Percentiles rank a stretch among this genome's conserved stretches.
Evolutionary conservation across 768 basidiomycete species (phyloP).

Genomic region (Podaxis rugospora): DNA sequence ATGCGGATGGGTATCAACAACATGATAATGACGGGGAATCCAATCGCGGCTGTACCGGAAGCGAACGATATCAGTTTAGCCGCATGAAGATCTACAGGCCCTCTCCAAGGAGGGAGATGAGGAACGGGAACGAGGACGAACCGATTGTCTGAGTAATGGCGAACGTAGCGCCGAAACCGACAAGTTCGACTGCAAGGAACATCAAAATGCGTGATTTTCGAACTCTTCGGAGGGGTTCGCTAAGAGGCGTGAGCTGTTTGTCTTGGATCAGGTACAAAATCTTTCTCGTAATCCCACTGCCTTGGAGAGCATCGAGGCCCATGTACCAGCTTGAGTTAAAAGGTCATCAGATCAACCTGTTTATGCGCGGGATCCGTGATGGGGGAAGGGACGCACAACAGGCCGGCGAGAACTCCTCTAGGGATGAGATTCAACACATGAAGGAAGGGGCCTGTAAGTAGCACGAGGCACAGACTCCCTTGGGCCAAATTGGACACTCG

Average conservation of each 20-base stretch:
- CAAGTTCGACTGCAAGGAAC: slow-evolving; percentile 71
- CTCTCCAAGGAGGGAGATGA: background rate
- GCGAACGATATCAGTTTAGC: slow-evolving; percentile 7
- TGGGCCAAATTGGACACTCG: slow-evolving; percentile 89
- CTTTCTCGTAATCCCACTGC: slow-evolving; percentile 80
- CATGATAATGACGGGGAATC: slow-evolving; percentile 87
- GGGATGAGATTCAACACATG: slow-evolving; percentile 79
- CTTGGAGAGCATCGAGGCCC: slow-evolving; percentile 77
- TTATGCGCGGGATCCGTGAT: background rate
- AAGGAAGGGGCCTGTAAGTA: slow-evolving; percentile 79
- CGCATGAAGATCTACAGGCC: slow-evolving; percentile 20
- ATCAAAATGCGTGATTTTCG: slow-evolving; percentile 68
- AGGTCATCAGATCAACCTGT: background rate
- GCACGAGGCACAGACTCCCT: slow-evolving; percentile 71
- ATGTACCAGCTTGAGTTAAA: slow-evolving; percentile 71
- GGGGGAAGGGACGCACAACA: slow-evolving; percentile 58
- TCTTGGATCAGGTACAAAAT: slow-evolving; percentile 79
- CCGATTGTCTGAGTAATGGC: slow-evolving; percentile 89
- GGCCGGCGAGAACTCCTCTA: slow-evolving; percentile 75
- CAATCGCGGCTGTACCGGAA: slow-evolving; percentile 65
- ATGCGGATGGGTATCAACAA: slow-evolving; percentile 75
- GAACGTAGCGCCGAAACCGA: slow-evolving; percentile 85
- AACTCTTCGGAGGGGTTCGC: slow-evolving; percentile 74
- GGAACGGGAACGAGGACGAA: slow-evolving; percentile 23
- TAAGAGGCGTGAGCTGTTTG: slow-evolving; percentile 47